Evolutionary conservation across 2,329 filamentous ascomycete species (phyloP).

Genomic region (Phyllosticta ampelicida): DNA sequence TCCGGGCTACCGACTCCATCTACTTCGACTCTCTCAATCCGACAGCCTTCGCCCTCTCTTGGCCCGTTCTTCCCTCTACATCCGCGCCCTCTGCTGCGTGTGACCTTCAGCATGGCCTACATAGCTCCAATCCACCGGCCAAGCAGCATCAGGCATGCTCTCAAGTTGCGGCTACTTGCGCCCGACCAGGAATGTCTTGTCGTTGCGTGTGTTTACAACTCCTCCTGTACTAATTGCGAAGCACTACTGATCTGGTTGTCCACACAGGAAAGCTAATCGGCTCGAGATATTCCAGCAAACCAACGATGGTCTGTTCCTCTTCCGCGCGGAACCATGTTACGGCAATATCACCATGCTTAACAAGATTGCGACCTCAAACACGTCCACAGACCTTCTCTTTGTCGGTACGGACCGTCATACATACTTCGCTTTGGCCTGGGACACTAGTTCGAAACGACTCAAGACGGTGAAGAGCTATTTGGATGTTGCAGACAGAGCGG

Average conservation of each 20-base stretch:
- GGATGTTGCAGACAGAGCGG: slow-evolving; percentile 49
- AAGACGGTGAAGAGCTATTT: slow-evolving; percentile 48
- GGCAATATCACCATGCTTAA: slow-evolving; percentile 81
- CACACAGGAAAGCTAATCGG: slow-evolving; percentile 61
- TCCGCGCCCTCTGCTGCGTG: background rate
- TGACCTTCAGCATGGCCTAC: slow-evolving; percentile 62
- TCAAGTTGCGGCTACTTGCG: slow-evolving; percentile 67
- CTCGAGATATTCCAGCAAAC: slow-evolving; percentile 70
- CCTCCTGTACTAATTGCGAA: background rate
- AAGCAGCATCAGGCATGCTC: slow-evolving; percentile 80
- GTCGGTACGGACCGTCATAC: slow-evolving; percentile 81
- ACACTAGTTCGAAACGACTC: slow-evolving; percentile 44
- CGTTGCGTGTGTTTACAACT: slow-evolving; percentile 56
- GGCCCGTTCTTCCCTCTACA: background rate
- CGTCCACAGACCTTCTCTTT: slow-evolving; percentile 73
- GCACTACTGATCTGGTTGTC: slow-evolving; percentile 12
- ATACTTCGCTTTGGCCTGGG: slow-evolving; percentile 86
- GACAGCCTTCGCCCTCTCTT: background rate
- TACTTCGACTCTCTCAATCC: background rate
- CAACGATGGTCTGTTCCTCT: slow-evolving; percentile 53
- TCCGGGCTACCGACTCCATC: slow-evolving; percentile 2
- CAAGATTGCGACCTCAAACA: slow-evolving; percentile 63
- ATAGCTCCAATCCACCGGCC: slow-evolving; percentile 86
- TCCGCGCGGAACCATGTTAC: slow-evolving; percentile 63
- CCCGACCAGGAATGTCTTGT: slow-evolving; percentile 71